Evolutionary conservation across 345 rosid genomes (phyloP).

Genomic region (Leavenworthia alabamica): DNA sequence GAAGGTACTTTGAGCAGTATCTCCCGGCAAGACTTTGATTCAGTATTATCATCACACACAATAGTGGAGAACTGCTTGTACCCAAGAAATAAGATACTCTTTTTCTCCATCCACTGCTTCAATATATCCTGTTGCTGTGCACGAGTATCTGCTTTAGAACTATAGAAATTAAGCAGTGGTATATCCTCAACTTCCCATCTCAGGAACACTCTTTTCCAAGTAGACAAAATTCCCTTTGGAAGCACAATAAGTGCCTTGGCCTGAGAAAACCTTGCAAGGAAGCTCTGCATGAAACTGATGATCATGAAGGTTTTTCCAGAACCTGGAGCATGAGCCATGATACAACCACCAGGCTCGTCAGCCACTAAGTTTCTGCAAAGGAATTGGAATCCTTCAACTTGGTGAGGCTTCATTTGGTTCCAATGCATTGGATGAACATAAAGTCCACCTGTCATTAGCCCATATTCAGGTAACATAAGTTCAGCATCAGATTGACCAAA

Average conservation of each 20-base stretch:
- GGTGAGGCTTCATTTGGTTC: conserved; percentile 92
- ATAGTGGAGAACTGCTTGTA: too few relatives aligned
- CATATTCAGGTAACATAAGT: conserved; percentile 44
- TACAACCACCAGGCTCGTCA: too few relatives aligned
- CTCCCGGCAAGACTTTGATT: too few relatives aligned
- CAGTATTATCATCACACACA: too few relatives aligned
- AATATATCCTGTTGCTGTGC: conserved; percentile 62
- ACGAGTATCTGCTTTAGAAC: conserved; percentile 73
- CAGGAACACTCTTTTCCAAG: conserved; percentile 84
- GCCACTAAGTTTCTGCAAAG: too few relatives aligned
- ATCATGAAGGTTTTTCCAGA: too few relatives aligned
- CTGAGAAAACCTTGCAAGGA: conserved; percentile 65
- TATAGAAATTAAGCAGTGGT: conserved; percentile 79
- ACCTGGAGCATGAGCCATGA: too few relatives aligned
- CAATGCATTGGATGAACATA: conserved; percentile 82
- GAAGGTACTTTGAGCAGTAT: too few relatives aligned
- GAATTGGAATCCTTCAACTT: too few relatives aligned
- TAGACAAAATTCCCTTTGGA: conserved; percentile 79
- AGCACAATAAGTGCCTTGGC: conserved; percentile 88
- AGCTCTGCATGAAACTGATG: too few relatives aligned
- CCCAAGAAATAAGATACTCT: too few relatives aligned
- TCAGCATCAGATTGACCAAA: conserved; percentile 43
- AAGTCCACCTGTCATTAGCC: conserved; percentile 54
- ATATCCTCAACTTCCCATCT: too few relatives aligned
- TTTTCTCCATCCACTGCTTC: conserved; percentile 72